phyloP scores from a whole-genome alignment of 495 filamentous ascomycete genomes.

The Talaromyces wortmannii region DNA sequence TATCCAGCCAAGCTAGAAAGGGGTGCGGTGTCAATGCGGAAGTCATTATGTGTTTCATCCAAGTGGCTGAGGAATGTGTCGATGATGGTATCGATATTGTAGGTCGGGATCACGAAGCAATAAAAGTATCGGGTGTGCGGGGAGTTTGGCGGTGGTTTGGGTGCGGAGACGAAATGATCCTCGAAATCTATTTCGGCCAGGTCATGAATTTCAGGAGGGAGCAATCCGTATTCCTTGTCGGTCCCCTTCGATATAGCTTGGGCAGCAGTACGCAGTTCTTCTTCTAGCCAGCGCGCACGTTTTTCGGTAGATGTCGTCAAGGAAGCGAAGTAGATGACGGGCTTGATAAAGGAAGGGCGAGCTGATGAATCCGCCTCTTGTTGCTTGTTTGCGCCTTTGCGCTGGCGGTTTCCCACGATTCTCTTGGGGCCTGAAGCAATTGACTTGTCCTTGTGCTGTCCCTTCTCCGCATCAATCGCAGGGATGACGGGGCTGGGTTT shows the following conservation, averaged over 20 bases:
- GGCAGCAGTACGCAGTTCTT: constrained; percentile 37
- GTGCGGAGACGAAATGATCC: constrained; percentile 71
- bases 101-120: constrained; percentile 74
- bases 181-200: constrained; percentile 83
- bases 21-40: constrained; percentile 86
- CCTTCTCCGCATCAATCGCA: constrained; percentile 5
- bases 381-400: constrained; percentile 18
- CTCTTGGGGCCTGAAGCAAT: constrained; percentile 26
- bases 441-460: constrained; percentile 5
- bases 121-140: constrained; percentile 63
- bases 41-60: constrained; percentile 88
- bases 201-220: constrained; percentile 65
- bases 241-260: constrained; percentile 19
- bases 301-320: constrained; percentile 73
- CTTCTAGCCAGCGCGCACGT: constrained; percentile 50
- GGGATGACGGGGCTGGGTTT: constrained; percentile 10
- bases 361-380: constrained; percentile 10
- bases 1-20: constrained; percentile 73
- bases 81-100: constrained; percentile 86
- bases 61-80: constrained; percentile 77
- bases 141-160: constrained; percentile 41
- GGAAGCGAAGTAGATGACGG: constrained; percentile 81
- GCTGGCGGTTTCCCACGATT: constrained; percentile 30
- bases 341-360: constrained; percentile 48
- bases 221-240: constrained; percentile 28